Evolutionary conservation across 2,329 filamentous ascomycete species (phyloP), one percentile per base, ranked within the genome.

Genomic region (Pseudonectria foliicola): DNA sequence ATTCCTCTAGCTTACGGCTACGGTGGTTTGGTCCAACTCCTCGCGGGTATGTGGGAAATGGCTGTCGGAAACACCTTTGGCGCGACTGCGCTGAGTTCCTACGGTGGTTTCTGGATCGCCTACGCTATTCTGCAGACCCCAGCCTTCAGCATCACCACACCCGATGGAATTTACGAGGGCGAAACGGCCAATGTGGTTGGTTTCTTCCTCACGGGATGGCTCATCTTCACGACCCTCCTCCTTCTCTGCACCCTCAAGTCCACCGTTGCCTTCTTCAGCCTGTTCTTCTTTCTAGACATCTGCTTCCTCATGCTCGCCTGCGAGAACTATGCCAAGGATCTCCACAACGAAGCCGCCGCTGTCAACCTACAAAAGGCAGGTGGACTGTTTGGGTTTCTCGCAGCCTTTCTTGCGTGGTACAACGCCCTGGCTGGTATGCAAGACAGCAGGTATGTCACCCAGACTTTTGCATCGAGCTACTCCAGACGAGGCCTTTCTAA

Each of bases 21-120:
- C 56, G 85, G 85, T 51, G 85, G 84, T 50, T 38, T 54, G 12
- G 77, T 89, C 27, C 85, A 92, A 66, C 69, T 90, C 33, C 67
- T 86, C 14, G 82, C 85, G 46, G 85, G 85, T 66, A 92, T 90
- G 85, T 92, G 85, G 83, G 85, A 90, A 66, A 85, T 90, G 76
- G 83, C 84, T 25, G 72, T 85, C n/a, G 85, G 84, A 38, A 90
- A 90, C 70, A 90, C 85, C 10, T 89, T 90, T 47, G 84, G 84
- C 70, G 85, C 83, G 34, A 89, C 84, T 15, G 83, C 85, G 13
- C 66, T 90, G 38, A 85, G 82, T 8, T 89, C 84, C 0, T 90
- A 85, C 54, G 85, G 85, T 49, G 84, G 84, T 44, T 90, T 90
- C 72, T 90, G 85, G 85, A 75, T 90, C 53, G 68, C 74, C 10